A percentile compares a stretch with the other conserved stretches of the same genome.
These are phyloP conservation scores for Marchantia paleacea DNA, from an alignment of 225 moss, liverwort and hornwort genomes.

Conservation along the genomic window DNA sequence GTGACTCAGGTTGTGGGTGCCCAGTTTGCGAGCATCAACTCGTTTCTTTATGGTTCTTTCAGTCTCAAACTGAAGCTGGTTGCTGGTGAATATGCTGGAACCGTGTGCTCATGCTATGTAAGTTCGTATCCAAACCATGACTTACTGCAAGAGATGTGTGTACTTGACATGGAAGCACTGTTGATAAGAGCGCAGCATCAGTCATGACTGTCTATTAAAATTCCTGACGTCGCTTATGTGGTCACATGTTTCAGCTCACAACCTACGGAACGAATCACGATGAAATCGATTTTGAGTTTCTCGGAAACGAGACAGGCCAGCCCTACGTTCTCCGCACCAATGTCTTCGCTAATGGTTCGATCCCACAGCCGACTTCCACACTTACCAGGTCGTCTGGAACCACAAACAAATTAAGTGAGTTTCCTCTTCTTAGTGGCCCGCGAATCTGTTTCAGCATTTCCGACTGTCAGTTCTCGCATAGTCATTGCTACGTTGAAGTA, in stretches of 20 bases:
- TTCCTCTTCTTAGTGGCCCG: neutral
- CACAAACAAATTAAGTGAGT: conserved; percentile 18
- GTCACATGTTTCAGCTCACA: neutral
- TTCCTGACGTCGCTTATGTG: no score
- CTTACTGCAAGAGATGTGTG: neutral
- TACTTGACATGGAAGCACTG: neutral
- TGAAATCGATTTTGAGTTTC: conserved; percentile 20
- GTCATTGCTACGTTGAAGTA: no score
- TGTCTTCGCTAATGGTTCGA: conserved; percentile 17
- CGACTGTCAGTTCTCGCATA: neutral
- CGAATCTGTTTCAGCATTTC: neutral
- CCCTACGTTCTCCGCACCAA: conserved; percentile 12
- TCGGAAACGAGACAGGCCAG: conserved; percentile 16
- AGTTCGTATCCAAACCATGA: neutral
- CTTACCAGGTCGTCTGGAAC: conserved; percentile 10
- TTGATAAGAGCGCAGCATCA: neutral
- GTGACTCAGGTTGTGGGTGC: conserved; percentile 1
- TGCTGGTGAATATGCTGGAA: conserved; percentile 22
- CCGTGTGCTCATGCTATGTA: conserved; percentile 26
- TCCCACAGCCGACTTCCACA: conserved; percentile 16
- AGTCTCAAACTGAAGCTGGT: conserved; percentile 10
- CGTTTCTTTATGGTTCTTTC: conserved; percentile 9
- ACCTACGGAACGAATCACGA: conserved; percentile 1
- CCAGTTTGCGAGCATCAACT: neutral
- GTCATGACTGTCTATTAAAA: neutral